Base-by-base conservation (phyloP, 768 basidiomycete genomes). In the Ephemerocybe angulata region DNA sequence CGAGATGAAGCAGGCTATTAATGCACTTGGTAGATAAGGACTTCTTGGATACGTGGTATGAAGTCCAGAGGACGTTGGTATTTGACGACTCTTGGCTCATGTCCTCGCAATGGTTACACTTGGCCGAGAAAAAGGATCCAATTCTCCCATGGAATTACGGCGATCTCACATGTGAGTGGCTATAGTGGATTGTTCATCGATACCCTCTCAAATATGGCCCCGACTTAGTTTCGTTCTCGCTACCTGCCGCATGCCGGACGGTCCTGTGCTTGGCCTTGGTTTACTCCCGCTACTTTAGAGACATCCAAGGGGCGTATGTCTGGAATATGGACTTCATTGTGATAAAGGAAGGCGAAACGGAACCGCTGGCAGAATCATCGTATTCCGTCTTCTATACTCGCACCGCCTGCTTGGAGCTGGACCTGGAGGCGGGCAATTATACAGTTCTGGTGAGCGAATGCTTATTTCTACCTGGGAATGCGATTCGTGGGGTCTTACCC, bases 121-220 rank as follows among this genome's bases (percentile, higher is more conserved):
- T 76, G 5, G 70, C 65, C 4, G 54, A 64, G 0, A 67, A 67
- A 28, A 65, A 69, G 4, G 65, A 69, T 29, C 60, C 69, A 3
- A 65, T 71, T 41, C 72, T n/a, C n/a, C n/a, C 74, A 0, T 81
- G 78, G 77, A 68, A 70, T 13, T 76, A 69, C 51, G 80, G 78
- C 13, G 79, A 83, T 50, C 64, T 80, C 19, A 68, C 72, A 7
- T 80, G 78, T 79, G 54, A 41, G 77, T 58, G 28, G 38, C 12
- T 29, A 21, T 17, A 19, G 6, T 25, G 11, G 54, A 19, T 54
- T 30, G 33, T 17, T 17, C 5, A 4, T 38, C 19, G 19, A n/a
- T 37, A 30, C 10, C 24, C 30, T 25, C 37, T 30, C 15, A 3
- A 4, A 41, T 6, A 24, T 29, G 13, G 6, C 19, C 17, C 19